Evolutionary conservation across 1,139 yeast genomes (phyloP).

Genomic region (Pichia kudriavzevii): DNA sequence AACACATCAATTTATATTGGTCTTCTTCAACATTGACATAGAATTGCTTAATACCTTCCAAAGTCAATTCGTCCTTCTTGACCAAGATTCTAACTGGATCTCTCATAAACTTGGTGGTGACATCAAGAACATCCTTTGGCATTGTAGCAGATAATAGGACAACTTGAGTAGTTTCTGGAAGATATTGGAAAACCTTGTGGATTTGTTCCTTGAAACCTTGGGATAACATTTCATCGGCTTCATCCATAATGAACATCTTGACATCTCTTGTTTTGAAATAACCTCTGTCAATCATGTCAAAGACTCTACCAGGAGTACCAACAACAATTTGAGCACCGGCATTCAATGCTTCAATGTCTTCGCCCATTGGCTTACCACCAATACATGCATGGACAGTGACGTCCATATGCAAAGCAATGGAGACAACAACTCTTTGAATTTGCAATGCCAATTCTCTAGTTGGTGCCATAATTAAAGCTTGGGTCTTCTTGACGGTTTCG

Average conservation of each 20-base stretch:
- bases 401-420: slow-evolving; percentile 89
- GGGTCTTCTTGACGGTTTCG: slow-evolving; percentile 66
- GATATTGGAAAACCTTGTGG: slow-evolving; percentile 89
- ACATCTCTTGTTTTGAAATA: slow-evolving; percentile 81
- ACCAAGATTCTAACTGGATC: slow-evolving; percentile 96
- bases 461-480: slow-evolving; percentile 95
- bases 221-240: slow-evolving; percentile 97
- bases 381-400: slow-evolving; percentile 96
- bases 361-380: slow-evolving; percentile 93
- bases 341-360: slow-evolving; percentile 87
- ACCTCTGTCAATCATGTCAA: slow-evolving; percentile 94
- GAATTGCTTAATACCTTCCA: slow-evolving; percentile 98
- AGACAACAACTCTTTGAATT: slow-evolving; percentile 92
- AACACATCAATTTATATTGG: slow-evolving; percentile 88
- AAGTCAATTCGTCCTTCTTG: slow-evolving; percentile 95
- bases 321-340: slow-evolving; percentile 94
- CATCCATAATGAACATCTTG: slow-evolving; percentile 97
- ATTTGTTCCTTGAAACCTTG: slow-evolving; percentile 98
- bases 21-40: slow-evolving; percentile 92
- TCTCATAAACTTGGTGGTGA: slow-evolving; percentile 94
- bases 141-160: slow-evolving; percentile 95
- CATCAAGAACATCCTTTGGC: slow-evolving; percentile 96
- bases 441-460: slow-evolving; percentile 98
- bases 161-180: slow-evolving; percentile 94
- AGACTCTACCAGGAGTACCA: slow-evolving; percentile 99